Evolutionary conservation across 1,284 basidiomycete genomes (phyloP), one percentile per base, ranked within the genome.

Genomic region (Ustanciosporium gigantosporum): DNA sequence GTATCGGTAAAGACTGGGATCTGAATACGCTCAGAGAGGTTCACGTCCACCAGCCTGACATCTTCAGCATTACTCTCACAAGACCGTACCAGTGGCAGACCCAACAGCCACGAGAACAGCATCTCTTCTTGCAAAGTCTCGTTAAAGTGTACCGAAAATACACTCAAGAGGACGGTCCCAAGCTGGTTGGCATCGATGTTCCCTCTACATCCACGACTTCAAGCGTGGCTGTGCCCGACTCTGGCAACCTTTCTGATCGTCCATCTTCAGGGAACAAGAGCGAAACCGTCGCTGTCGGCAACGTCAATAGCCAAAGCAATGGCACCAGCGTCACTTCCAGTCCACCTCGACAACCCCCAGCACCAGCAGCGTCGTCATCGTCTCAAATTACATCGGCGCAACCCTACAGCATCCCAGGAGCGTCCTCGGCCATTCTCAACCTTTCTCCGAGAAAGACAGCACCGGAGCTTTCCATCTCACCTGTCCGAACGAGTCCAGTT

Each of bases 1-100:
- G 92, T 17, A 90, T 96, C 45, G 95, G 95, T 19, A 99, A 99
- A 82, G 92, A 93, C 8, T 99, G 95, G 95, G 85, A 83, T 59
- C 79, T 97, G 32, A 80, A 85, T 37, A 91, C 94, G 75, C 83
- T 98, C 61, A 83, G 88, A 45, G 86, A 81, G 25, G 78, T 98
- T 36, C 87, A 92, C 62, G 87, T 93, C 34, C 66, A 85, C 25
- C 64, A 73, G 42, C 65, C 71, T n/a, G 56, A 68, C 32, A 24
- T 64, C 3, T 74, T 76, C 36, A 61, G 62, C 22, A 50, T 77
- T 21, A 69, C 74, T 6, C 55, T 77, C 3, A 42, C 73, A 2
- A 35, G 72, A 14, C 48, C 73, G 4, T 73, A 76, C 36, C 52
- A 59, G 23, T 77, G 74, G 73, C 65, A 72, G 41, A 72, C 71